Evolutionary conservation across 2,329 filamentous ascomycete genomes (phyloP), one percentile per base, ranked within the genome.

Genomic region (Hypomyces rosellus): DNA sequence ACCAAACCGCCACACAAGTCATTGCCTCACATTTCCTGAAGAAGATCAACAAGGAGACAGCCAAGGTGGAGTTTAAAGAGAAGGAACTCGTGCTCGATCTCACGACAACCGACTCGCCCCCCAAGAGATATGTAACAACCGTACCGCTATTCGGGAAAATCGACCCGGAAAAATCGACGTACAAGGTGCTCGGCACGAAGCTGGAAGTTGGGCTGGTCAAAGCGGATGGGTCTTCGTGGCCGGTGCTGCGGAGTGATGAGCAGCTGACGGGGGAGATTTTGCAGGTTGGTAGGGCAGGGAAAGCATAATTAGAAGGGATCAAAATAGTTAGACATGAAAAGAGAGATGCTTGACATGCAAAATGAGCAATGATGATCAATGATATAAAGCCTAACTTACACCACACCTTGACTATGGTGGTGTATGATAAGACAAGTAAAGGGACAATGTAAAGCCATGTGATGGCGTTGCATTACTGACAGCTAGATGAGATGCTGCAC

Each of bases 1-100:
- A 99, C 72, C 93, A 99, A 70, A 97, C 93, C 1, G 75, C 86
- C 2, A 80, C 81, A 12, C 84, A 82, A 13, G 88, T 97, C 51
- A 96, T 95, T 58, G 91, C 88, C 2, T 93, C 88, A 8, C 86
- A 96, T 59, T 99, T 95, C 72, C 78, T 97, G 49, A 99, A 97
- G 76, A 97, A 97, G 74, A 96, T 99, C 61, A 83, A 91, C 71
- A 95, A 92, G 70, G 79, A 85, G 20, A 79, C 74, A 22, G 87
- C 89, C 46, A 85, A 80, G 57, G 78, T 97, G 42, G 74, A 78
- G 20, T 92, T 97, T 65, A 67, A 74, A 34, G 63, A 78, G 3
- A 74, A 77, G 44, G 74, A 80, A 43, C 70, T 97, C 46, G 76
- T 78, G 11, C 78, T 99, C 40, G 89, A 99, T 65, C 78, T 99